Base-by-base conservation (phyloP, 2,329 filamentous ascomycete genomes). In the Cordyceps fumosorosea region DNA sequence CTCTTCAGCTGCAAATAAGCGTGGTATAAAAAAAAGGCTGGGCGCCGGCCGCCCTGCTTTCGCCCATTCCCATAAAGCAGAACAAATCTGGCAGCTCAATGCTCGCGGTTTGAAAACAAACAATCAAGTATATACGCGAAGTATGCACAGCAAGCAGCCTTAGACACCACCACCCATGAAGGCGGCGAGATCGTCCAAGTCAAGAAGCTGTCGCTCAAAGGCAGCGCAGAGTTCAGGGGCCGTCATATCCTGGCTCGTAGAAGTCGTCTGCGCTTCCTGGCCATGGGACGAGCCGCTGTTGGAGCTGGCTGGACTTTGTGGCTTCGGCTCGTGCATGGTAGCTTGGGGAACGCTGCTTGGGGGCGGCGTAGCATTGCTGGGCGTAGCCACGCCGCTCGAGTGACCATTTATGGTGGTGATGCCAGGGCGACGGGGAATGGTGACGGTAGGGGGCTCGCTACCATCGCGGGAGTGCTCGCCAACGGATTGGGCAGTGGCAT, bases 111-210 rank as follows among this genome's bases (percentile, higher is more conserved):
- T 1, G 20, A 50, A 57, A 57, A 5, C 14, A 57, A 56, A 29
- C 3, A 50, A 26, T 37, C n/a, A 50, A 37, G 44, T 57, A 40
- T 59, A 12, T 29, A 40, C 22, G 40, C 24, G 37, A 32, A 56
- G 24, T 45, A 10, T 22, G 51, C 11, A 6, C 18, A 18, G 24
- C 24, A 4, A 5, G 5, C 37, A 29, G 26, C 8, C 34, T 24
- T 69, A 86, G 65, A 86, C 83, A 64, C 83, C 83, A 22, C 83
- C 83, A 22, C 83, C 83, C 83, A 86, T 86, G 60, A 86, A 85
- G 3, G 83, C 83, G 37, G 83, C 83, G 12, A 86, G 77, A 67
- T 86, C 83, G 64, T 86, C 83, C 7, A 86, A 75, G 69, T 86
- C 83, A 12, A 86, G 74, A 1, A 86, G 76, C 70, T 86, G 83